Percentiles rank a stretch among this genome's conserved stretches.
phyloP scores from a whole-genome alignment of 225 moss, liverwort and hornwort genomes.

The Sphagnum contortum region DNA sequence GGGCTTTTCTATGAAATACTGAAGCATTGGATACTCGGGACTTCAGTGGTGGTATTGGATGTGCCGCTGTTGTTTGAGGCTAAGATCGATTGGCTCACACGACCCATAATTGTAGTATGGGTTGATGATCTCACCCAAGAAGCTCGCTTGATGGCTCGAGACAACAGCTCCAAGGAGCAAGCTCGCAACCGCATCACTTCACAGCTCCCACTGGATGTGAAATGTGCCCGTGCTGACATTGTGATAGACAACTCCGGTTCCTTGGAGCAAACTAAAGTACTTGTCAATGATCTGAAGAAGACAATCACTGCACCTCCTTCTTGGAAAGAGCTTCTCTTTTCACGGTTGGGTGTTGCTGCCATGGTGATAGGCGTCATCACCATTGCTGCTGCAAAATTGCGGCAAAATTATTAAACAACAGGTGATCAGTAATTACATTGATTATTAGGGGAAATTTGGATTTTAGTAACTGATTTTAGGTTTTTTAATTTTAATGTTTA shows the following conservation, averaged over 20 bases:
- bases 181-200: conserved; percentile 54
- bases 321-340: conserved; percentile 45
- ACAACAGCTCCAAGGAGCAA: conserved; percentile 44
- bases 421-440: no score
- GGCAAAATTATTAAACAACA: no score
- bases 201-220: conserved; percentile 56
- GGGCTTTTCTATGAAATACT: conserved; percentile 50
- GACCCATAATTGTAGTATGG: conserved; percentile 71
- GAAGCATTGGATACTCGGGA: conserved; percentile 71
- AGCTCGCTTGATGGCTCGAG: conserved; percentile 44
- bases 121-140: conserved; percentile 67
- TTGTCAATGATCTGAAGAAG: conserved; percentile 40
- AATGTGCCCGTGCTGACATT: conserved; percentile 50
- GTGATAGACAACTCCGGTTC: conserved; percentile 76
- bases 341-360: conserved; percentile 42
- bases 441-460: no score
- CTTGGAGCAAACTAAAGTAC: conserved; percentile 35
- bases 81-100: conserved; percentile 58
- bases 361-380: conserved; percentile 27
- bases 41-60: conserved; percentile 67
- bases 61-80: conserved; percentile 76
- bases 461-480: no score
- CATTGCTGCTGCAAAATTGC: no score
- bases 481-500: no score
- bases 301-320: conserved; percentile 35